Evolutionary conservation across 73 alveolate genomes (phyloP).

Genomic region (Paramecium primaurelia): DNA sequence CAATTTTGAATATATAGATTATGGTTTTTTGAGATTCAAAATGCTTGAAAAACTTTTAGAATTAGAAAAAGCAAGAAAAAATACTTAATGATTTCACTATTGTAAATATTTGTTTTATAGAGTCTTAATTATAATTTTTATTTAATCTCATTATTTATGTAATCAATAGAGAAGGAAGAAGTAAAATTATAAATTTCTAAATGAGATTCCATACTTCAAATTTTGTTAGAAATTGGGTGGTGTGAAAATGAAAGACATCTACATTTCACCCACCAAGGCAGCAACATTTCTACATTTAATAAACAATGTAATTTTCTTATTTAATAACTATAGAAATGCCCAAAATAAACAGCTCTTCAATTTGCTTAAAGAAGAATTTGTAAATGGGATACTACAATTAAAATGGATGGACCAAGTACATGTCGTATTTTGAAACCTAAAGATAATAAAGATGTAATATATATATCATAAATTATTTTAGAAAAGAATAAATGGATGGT

Average conservation of each 20-base stretch:
- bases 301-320: neutral
- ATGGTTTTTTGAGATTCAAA: slow-evolving; percentile 34
- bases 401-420: neutral
- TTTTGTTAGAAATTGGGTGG: slow-evolving; percentile 26
- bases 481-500: slow-evolving; percentile 44
- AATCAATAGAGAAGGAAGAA: neutral
- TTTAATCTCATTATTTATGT: neutral
- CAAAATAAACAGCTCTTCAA: neutral
- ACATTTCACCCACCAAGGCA: slow-evolving; percentile 41
- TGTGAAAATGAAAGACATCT: neutral
- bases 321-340: neutral
- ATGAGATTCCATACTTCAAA: slow-evolving; percentile 28
- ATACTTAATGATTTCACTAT: neutral
- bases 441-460: neutral
- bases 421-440: slow-evolving; percentile 12
- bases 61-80: neutral
- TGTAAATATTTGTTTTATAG: neutral
- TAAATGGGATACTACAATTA: slow-evolving; percentile 17
- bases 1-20: slow-evolving; percentile 6
- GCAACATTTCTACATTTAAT: slow-evolving; percentile 13
- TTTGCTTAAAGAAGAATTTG: slow-evolving; percentile 29
- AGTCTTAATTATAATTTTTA: neutral
- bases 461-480: neutral
- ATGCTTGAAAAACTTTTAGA: neutral
- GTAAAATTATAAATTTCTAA: neutral